Percentiles rank a stretch among this genome's conserved stretches.
phyloP scores from a whole-genome alignment of 2,329 filamentous ascomycete species.

The Falciphora oryzae region DNA sequence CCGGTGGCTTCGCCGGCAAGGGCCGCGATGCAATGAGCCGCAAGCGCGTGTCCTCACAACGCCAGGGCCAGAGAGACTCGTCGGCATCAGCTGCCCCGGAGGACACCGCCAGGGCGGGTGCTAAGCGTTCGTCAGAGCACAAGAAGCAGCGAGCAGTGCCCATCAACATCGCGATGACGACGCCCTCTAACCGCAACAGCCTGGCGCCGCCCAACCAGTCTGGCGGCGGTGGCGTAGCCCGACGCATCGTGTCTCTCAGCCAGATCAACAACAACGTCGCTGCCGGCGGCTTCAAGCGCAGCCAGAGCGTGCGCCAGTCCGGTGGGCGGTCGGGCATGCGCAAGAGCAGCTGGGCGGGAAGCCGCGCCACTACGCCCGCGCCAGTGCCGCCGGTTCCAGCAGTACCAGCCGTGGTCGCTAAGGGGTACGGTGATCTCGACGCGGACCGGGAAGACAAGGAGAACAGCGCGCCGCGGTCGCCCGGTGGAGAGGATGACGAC shows the following conservation, averaged over 20 bases:
- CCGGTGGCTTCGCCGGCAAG: conserved; percentile 29
- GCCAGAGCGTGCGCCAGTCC: conserved; percentile 68
- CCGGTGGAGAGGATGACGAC: conserved; percentile 11
- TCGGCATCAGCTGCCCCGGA: conserved; percentile 15
- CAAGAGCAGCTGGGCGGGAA: conserved; percentile 65
- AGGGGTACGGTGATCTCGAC: conserved; percentile 47
- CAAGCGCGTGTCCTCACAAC: conserved; percentile 46
- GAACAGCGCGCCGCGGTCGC: conserved; percentile 20
- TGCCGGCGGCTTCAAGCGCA: conserved; percentile 62
- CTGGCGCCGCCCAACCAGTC: conserved; percentile 31
- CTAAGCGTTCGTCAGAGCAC: conserved; percentile 13
- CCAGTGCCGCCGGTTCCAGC: conserved; percentile 1
- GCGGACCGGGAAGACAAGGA: conserved; percentile 56
- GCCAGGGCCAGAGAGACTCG: conserved; percentile 22
- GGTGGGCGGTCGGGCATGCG: conserved; percentile 43
- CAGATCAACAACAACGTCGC: conserved; percentile 77
- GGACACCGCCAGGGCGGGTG: conserved; percentile 22
- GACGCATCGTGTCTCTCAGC: conserved; percentile 84
- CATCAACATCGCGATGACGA: conserved; percentile 48
- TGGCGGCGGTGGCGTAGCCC: conserved; percentile 44
- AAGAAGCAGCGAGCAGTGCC: conserved; percentile 19
- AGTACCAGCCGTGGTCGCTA: conserved; percentile 24
- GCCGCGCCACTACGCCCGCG: conserved; percentile 11
- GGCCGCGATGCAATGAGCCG: conserved; percentile 52
- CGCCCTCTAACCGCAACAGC: conserved; percentile 36